Evolutionary conservation across 108 stramenopile genomes (phyloP).

Genomic region (Cyclotella cryptica): DNA sequence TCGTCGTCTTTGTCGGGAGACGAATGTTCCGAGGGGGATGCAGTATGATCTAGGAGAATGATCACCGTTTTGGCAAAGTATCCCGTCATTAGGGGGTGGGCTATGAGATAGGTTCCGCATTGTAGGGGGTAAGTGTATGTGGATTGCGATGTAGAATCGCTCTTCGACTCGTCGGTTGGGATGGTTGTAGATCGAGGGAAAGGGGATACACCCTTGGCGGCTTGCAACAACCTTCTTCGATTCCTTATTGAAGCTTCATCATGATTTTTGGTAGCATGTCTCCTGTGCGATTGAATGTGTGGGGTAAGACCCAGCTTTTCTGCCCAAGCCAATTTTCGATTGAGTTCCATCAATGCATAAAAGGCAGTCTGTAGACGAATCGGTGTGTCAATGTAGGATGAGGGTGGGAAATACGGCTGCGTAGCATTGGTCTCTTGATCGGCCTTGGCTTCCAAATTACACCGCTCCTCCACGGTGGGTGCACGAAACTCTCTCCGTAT

Average conservation of each 20-base stretch:
- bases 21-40: conserved; percentile 19
- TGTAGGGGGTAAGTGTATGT: conserved; percentile 52
- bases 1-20: conserved; percentile 21
- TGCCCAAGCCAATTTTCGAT: conserved; percentile 74
- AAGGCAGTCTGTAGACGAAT: conserved; percentile 73
- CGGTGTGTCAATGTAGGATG: conserved; percentile 48
- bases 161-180: background rate
- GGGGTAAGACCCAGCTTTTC: conserved; percentile 48
- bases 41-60: conserved; percentile 73
- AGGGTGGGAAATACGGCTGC: conserved; percentile 37
- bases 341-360: conserved; percentile 68
- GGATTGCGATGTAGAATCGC: background rate
- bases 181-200: conserved; percentile 25
- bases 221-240: conserved; percentile 36
- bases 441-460: background rate
- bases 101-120: conserved; percentile 79
- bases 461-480: conserved; percentile 27
- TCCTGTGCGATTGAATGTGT: background rate
- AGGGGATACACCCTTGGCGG: conserved; percentile 32
- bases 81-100: conserved; percentile 83
- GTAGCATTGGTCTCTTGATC: background rate
- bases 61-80: conserved; percentile 81
- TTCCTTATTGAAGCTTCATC: conserved; percentile 11
- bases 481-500: conserved; percentile 83
- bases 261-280: background rate